Conservation (phyloP, 2,329 filamentous ascomycete genomes). For the Trichothecium roseum region DNA sequence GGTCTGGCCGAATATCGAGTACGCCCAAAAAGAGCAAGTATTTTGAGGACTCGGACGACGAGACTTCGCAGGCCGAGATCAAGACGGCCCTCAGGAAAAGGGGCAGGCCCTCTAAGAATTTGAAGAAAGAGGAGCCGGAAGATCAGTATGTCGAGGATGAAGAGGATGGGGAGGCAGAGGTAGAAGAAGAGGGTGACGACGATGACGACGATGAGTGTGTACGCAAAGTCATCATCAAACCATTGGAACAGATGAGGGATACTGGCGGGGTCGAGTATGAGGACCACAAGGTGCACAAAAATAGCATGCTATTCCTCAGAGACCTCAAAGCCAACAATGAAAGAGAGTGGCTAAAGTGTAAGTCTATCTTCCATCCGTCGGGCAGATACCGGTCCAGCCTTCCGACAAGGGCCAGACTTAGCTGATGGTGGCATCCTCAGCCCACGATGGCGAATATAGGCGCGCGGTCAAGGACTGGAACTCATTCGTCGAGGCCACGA, state of each 20-base stretch:
- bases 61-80: constrained; percentile 6
- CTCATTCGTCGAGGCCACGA: constrained; percentile 63
- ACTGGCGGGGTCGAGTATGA: constrained; percentile 31
- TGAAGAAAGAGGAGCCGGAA: constrained; percentile 8
- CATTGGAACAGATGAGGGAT: constrained; percentile 23
- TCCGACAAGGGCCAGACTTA: no score
- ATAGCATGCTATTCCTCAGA: constrained; percentile 46
- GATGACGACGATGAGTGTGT: constrained; percentile 26
- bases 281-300: constrained; percentile 42
- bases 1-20: constrained; percentile 35
- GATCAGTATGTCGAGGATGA: constrained; percentile 10
- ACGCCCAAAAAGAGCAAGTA: constrained; percentile 39
- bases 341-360: constrained; percentile 49
- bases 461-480: constrained; percentile 73
- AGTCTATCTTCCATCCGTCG: no score
- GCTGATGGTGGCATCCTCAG: no score
- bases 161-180: constrained; percentile 15
- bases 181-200: constrained; percentile 17
- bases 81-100: constrained; percentile 11
- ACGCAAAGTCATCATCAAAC: constrained; percentile 23
- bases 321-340: constrained; percentile 52
- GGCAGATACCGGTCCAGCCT: no score
- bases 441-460: constrained; percentile 70
- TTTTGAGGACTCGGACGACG: constrained; percentile 30
- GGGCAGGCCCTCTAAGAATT: constrained; percentile 14